These are phyloP conservation scores for Synchytrium microbalum DNA, from an alignment of 371 early-diverging fungal species.

Conservation along the genomic window DNA sequence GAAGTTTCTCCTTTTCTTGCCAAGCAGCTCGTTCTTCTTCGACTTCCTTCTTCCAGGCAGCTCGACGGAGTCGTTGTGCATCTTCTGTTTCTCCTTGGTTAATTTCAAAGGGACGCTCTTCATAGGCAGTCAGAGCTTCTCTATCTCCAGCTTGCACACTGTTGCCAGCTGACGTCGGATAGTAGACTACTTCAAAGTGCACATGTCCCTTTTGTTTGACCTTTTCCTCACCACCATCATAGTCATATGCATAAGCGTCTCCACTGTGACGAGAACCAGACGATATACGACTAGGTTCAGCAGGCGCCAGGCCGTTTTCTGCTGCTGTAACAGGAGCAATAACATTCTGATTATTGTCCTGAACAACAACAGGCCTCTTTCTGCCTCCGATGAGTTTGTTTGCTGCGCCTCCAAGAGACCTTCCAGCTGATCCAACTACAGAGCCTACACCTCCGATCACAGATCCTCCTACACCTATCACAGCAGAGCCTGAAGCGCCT, in stretches of 20 bases:
- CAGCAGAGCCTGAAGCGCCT: neutral
- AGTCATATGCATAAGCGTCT: neutral
- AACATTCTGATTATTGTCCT: neutral
- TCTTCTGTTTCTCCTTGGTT: neutral
- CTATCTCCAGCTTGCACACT: neutral
- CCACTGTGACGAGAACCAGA: neutral
- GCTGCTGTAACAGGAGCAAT: neutral
- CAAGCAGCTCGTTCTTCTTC: conserved; percentile 4
- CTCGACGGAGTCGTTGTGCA: neutral
- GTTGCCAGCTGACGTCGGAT: conserved; percentile 2
- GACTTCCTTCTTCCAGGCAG: neutral
- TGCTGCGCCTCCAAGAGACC: neutral
- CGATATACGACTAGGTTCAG: neutral
- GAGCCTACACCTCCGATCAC: neutral
- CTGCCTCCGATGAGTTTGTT: neutral
- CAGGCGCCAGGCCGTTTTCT: too few species aligned
- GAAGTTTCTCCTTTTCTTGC: neutral
- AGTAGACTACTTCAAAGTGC: conserved; percentile 32
- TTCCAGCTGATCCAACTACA: neutral
- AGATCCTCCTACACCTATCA: neutral
- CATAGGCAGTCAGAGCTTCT: neutral
- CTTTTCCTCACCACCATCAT: neutral
- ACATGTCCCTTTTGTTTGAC: conserved; percentile 30
- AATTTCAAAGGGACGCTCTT: neutral
- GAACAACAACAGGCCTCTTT: neutral